Conservation (phyloP, 106 monocot species). For the Apostasia shenzhenica region DNA sequence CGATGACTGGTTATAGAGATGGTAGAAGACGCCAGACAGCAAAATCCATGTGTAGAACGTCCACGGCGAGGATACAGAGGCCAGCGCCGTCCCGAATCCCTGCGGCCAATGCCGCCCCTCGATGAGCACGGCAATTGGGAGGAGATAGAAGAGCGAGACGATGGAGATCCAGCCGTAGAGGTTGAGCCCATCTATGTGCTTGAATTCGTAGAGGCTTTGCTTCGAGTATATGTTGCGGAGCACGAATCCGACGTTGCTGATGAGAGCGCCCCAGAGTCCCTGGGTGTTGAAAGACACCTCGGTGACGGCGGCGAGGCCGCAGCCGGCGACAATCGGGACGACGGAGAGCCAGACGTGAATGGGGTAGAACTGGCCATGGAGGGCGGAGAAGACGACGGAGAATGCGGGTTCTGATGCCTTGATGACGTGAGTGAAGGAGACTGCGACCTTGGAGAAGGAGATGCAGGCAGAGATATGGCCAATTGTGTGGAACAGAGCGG, state of each 20-base stretch:
- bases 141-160: constrained; percentile 33
- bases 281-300: constrained; percentile 35
- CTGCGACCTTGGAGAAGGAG: constrained; percentile 54
- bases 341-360: constrained; percentile 30
- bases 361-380: constrained; percentile 38
- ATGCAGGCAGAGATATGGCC: constrained; percentile 60
- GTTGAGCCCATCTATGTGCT: constrained; percentile 46
- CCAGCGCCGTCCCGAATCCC: constrained; percentile 24
- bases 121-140: constrained; percentile 46
- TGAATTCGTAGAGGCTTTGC: constrained; percentile 33
- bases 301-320: constrained; percentile 32
- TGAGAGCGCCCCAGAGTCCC: constrained; percentile 46
- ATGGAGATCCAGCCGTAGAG: constrained; percentile 58
- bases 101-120: constrained; percentile 43
- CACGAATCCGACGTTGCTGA: constrained; percentile 58
- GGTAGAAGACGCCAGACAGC: constrained; percentile 53
- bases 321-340: constrained; percentile 33
- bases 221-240: constrained; percentile 63
- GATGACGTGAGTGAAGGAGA: constrained; percentile 68
- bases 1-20: constrained; percentile 63
- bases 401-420: constrained; percentile 59
- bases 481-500: constrained; percentile 55
- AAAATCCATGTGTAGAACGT: constrained; percentile 40
- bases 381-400: constrained; percentile 46
- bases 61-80: constrained; percentile 9